Conservation (phyloP, 2,329 filamentous ascomycete genomes). For the Neofusicoccum sp. region DNA sequence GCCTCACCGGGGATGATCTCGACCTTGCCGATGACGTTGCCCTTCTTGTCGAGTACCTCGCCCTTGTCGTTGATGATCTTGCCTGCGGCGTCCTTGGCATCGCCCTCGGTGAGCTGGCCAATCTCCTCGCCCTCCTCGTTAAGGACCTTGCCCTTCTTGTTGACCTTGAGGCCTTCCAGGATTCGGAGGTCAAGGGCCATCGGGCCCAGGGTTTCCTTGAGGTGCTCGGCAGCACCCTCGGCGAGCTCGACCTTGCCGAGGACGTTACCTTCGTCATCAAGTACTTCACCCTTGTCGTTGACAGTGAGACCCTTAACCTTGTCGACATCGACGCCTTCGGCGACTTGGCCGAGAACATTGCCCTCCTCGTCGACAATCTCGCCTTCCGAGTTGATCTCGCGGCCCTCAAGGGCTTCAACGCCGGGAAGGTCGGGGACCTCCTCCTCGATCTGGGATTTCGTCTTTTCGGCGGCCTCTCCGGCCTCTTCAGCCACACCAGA, state of each 20-base stretch:
- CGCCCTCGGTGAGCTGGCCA: constrained; percentile 50
- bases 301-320: constrained; percentile 50
- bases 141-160: constrained; percentile 57
- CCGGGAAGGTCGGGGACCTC: constrained; percentile 46
- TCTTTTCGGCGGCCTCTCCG: constrained; percentile 25
- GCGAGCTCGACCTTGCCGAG: constrained; percentile 51
- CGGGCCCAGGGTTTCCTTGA: constrained; percentile 39
- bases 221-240: constrained; percentile 48
- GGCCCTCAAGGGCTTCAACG: constrained; percentile 52
- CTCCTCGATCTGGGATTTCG: constrained; percentile 28
- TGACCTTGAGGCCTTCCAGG: constrained; percentile 54
- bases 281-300: constrained; percentile 51
- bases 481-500: constrained; percentile 24
- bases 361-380: constrained; percentile 50
- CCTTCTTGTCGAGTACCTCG: constrained; percentile 51
- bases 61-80: constrained; percentile 52
- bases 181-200: constrained; percentile 47
- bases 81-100: constrained; percentile 43
- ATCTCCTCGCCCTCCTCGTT: constrained; percentile 52
- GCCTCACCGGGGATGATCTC: constrained; percentile 50
- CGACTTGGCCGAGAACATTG: constrained; percentile 50
- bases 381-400: constrained; percentile 50
- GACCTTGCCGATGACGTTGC: constrained; percentile 51
- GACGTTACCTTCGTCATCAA: constrained; percentile 52
- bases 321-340: constrained; percentile 43